Base-by-base conservation (phyloP, 179 eudicot species). In the Drosera spatulata region DNA sequence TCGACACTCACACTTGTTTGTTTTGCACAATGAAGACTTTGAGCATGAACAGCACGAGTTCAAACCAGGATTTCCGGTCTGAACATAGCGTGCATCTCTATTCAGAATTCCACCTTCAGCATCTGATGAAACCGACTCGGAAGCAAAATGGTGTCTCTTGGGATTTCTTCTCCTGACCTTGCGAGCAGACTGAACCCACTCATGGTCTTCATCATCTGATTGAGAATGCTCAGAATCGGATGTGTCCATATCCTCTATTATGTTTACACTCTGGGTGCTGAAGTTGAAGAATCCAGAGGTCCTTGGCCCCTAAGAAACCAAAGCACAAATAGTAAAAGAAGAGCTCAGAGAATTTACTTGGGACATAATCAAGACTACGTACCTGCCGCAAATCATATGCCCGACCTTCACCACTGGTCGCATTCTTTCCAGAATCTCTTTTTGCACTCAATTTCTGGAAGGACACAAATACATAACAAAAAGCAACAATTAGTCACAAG, bases 211-310 rank as follows among this genome's bases (percentile, higher is more conserved):
- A 13, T 71, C 81, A n/a, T 59, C 80, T 15, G 63, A 44, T 47
- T 81, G 65, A 13, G 79, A 72, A 43, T 75, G 71, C 46, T 86
- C 94, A n/a, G 90, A 81, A 0, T 84, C 95, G 59, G 88, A 85
- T 47, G 82, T 86, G 58, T 94, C 99, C 97, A 94, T 94, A 77
- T 94, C 99, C 46, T 84, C 96, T 49, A 74, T 54, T 53, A 72
- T 47, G 64, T 82, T 82, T n/a, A 63, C 38, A 54, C 46, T 72
- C 56, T 76, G 67, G 8, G 67, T 71, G 10, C 58, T 61, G 57
- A 53, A 69, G 56, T 70, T 79, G 66, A 66, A 85, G 58, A 61
- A 70, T 7, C 75, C 78, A 13, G 96, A 86, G 61, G 64, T 66
- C 50, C 87, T 80, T 12, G 71, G 65, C 52, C 81, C 95, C 97